A percentile compares a stretch with the other conserved stretches of the same genome.
Evolutionary conservation across 176 grass and related monocot genomes (phyloP).

Genomic region (Paspalum notatum): DNA sequence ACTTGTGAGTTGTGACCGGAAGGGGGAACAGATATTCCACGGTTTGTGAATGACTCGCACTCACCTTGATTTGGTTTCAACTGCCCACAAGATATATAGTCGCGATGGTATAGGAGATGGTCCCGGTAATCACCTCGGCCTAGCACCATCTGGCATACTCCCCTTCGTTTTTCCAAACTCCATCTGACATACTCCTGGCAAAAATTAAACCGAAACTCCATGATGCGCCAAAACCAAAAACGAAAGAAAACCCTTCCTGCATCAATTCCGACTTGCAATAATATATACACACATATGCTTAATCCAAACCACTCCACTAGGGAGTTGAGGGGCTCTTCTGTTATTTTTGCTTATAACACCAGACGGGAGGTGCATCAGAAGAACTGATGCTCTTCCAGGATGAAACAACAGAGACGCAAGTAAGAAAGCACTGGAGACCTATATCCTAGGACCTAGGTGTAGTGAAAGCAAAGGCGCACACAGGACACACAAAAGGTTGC

Average conservation of each 20-base stretch:
- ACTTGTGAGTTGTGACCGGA: neutral
- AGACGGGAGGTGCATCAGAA: slow-evolving; percentile 28
- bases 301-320: slow-evolving; percentile 47
- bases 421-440: slow-evolving; percentile 27
- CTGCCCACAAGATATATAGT: neutral
- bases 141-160: neutral
- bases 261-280: slow-evolving; percentile 28
- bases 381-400: slow-evolving; percentile 17
- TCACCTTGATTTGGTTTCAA: neutral
- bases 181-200: no score
- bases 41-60: neutral
- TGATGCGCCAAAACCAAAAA: slow-evolving; percentile 14
- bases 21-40: neutral
- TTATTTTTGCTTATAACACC: slow-evolving; percentile 43
- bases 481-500: slow-evolving; percentile 2
- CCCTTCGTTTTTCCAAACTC: no score
- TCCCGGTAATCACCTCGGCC: neutral
- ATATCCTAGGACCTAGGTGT: slow-evolving; percentile 19
- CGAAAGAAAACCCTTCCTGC: slow-evolving; percentile 30
- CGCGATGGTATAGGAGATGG: neutral
- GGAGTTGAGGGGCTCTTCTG: slow-evolving; percentile 20
- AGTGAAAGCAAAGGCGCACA: neutral
- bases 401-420: neutral
- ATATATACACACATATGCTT: slow-evolving; percentile 43
- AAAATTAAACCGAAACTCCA: no score